These are phyloP conservation scores for Malus hybrid DNA, from an alignment of 331 rosid genomes.

Conservation along the genomic window DNA sequence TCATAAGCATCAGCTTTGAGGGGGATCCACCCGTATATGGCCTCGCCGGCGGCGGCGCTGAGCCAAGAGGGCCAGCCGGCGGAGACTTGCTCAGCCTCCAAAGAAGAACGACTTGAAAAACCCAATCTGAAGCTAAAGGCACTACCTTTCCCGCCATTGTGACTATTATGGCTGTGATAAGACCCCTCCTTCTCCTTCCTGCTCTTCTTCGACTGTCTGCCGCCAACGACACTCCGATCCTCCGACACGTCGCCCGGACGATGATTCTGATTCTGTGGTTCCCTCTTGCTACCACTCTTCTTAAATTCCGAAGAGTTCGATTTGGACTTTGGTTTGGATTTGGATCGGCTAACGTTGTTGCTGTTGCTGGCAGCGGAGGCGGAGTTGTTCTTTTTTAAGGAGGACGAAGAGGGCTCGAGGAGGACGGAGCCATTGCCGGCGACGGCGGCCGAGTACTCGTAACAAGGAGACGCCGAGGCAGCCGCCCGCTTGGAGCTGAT, in stretches of 20 bases:
- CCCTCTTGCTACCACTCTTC: neutral
- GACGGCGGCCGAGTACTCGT: conserved; percentile 7
- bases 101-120: conserved; percentile 22
- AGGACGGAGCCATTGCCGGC: conserved; percentile 21
- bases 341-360: neutral
- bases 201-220: conserved; percentile 27
- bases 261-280: neutral
- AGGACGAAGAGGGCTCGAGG: conserved; percentile 1
- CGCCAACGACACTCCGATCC: conserved; percentile 18
- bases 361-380: neutral
- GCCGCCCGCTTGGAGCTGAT: conserved; percentile 59
- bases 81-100: conserved; percentile 76
- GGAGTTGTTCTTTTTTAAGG: neutral
- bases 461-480: conserved; percentile 14
- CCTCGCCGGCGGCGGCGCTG: conserved; percentile 67
- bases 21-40: conserved; percentile 91
- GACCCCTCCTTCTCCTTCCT: conserved; percentile 33
- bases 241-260: conserved; percentile 11
- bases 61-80: conserved; percentile 99
- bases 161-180: neutral
- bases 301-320: neutral
- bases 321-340: neutral
- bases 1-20: conserved; percentile 87
- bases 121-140: conserved; percentile 49
- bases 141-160: conserved; percentile 21